Percentiles rank a stretch among this genome's conserved stretches.
Evolutionary conservation across 495 filamentous ascomycete genomes (phyloP).

Genomic region (Xylaria castorea): DNA sequence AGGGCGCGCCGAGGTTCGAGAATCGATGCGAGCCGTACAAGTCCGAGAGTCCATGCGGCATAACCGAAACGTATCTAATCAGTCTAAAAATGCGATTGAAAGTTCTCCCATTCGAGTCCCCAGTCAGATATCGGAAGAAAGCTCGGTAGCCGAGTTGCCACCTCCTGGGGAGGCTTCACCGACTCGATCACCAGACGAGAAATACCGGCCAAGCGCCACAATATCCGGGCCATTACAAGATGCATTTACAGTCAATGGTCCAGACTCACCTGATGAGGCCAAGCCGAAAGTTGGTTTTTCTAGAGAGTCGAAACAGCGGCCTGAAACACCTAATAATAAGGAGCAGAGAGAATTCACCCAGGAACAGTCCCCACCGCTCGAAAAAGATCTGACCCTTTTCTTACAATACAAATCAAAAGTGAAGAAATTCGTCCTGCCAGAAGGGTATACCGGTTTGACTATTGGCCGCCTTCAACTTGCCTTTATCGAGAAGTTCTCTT

Average conservation of each 20-base stretch:
- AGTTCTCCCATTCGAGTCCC: constrained; percentile 70
- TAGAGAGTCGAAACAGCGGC: constrained; percentile 34
- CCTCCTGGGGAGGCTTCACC: constrained; percentile 53
- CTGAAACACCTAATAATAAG: constrained; percentile 50
- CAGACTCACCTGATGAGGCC: constrained; percentile 41
- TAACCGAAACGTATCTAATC: constrained; percentile 58
- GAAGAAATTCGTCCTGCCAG: constrained; percentile 90
- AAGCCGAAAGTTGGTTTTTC: constrained; percentile 33
- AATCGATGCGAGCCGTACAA: constrained; percentile 92
- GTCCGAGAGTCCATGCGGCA: constrained; percentile 72
- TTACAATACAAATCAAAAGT: constrained; percentile 96
- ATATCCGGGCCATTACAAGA: constrained; percentile 57
- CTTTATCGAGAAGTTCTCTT: constrained; percentile 99
- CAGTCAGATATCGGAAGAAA: constrained; percentile 72
- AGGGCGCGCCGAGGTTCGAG: constrained; percentile 78
- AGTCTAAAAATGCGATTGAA: constrained; percentile 43
- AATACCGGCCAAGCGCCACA: constrained; percentile 58
- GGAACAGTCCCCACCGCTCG: constrained; percentile 75
- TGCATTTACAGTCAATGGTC: constrained; percentile 42
- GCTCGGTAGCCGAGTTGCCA: constrained; percentile 47
- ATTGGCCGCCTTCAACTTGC: constrained; percentile 88
- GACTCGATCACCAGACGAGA: constrained; percentile 67
- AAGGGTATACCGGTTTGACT: constrained; percentile 81
- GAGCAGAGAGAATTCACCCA: constrained; percentile 47
- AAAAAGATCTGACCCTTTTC: constrained; percentile 94